A percentile compares a stretch with the other conserved stretches of the same genome.
Evolutionary conservation across 78 protist species (phyloP).

Genomic region (Tieghemostelium lacteum): DNA sequence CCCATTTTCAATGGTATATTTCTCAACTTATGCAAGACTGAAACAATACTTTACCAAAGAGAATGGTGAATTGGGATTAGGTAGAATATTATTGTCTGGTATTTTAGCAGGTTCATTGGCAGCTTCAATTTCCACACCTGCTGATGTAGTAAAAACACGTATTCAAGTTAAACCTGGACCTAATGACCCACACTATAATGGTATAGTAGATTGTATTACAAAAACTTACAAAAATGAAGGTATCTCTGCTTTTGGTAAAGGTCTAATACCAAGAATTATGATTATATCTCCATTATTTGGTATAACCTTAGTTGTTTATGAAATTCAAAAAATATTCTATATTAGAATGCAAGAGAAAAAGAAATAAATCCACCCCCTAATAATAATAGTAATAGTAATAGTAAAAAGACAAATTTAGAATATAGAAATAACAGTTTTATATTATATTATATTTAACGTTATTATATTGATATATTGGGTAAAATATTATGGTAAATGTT

Average conservation of each 20-base stretch:
- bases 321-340: slow-evolving; percentile 60
- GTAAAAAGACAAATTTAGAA: background rate
- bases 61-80: slow-evolving; percentile 41
- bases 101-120: slow-evolving; percentile 82
- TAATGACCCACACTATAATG: slow-evolving; percentile 69
- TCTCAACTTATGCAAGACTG: slow-evolving; percentile 82
- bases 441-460: too few relatives aligned
- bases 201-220: slow-evolving; percentile 80
- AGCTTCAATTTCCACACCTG: slow-evolving; percentile 80
- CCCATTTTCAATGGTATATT: slow-evolving; percentile 89
- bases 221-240: slow-evolving; percentile 66
- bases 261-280: slow-evolving; percentile 75
- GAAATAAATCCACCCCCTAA: background rate
- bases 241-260: slow-evolving; percentile 81
- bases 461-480: too few relatives aligned
- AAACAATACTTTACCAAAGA: slow-evolving; percentile 48
- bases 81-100: slow-evolving; percentile 55
- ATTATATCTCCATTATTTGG: slow-evolving; percentile 89
- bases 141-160: slow-evolving; percentile 89
- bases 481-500: slow-evolving; percentile 17
- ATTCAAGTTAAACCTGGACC: slow-evolving; percentile 86
- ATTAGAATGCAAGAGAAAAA: background rate
- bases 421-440: too few relatives aligned
- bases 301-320: slow-evolving; percentile 83
- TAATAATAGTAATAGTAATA: background rate